These are phyloP conservation scores for Stereocaulon alpinum DNA, from an alignment of 495 filamentous ascomycete genomes.

Conservation along the genomic window DNA sequence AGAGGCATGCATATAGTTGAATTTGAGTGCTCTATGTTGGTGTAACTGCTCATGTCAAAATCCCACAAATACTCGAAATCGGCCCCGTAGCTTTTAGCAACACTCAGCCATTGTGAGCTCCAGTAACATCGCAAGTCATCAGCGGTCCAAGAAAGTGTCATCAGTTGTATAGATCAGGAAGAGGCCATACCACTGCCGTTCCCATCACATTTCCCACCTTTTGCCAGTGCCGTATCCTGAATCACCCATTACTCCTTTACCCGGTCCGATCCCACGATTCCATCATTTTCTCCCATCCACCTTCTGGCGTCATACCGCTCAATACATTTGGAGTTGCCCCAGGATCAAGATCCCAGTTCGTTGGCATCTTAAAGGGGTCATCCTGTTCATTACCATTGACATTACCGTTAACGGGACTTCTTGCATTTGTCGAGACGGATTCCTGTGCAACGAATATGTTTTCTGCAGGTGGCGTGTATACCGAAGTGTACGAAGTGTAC, in stretches of 20 bases:
- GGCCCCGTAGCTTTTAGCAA: too few relatives aligned
- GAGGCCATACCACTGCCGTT: too few relatives aligned
- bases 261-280: constrained; percentile 11
- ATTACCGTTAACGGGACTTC: background rate
- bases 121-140: too few relatives aligned
- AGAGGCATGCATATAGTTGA: background rate
- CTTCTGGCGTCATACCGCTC: constrained; percentile 16
- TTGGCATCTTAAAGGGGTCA: constrained; percentile 14
- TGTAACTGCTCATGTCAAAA: too few relatives aligned
- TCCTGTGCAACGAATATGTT: background rate
- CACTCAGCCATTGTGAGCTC: too few relatives aligned
- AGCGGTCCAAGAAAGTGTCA: too few relatives aligned
- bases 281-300: constrained; percentile 21
- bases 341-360: constrained; percentile 9
- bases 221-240: background rate
- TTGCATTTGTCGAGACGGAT: background rate
- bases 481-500: background rate
- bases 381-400: background rate
- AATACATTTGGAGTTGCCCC: constrained; percentile 8
- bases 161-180: too few relatives aligned
- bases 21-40: too few relatives aligned
- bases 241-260: background rate
- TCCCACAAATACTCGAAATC: too few relatives aligned
- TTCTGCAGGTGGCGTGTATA: background rate
- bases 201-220: too few relatives aligned